Conservation (phyloP, 768 basidiomycete genomes). For the Trametes cingulata region DNA sequence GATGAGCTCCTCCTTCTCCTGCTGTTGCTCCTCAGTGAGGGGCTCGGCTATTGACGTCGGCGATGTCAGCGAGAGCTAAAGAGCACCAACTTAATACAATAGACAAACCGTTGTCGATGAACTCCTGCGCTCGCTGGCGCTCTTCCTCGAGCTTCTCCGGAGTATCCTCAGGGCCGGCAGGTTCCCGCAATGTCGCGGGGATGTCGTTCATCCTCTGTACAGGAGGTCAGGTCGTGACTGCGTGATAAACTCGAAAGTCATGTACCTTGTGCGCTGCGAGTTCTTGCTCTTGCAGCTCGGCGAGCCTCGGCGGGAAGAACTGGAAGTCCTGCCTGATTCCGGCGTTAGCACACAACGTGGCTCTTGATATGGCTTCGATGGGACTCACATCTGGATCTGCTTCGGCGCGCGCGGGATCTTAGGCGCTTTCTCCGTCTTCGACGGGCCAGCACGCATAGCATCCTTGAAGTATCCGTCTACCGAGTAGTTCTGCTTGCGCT, state of each 20-base stretch:
- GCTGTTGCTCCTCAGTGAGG: conserved; percentile 84
- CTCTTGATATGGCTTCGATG: background rate
- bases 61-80: background rate
- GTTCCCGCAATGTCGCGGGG: conserved; percentile 60
- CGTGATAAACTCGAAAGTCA: background rate
- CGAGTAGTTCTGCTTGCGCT: conserved; percentile 91
- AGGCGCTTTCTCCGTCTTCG: conserved; percentile 78
- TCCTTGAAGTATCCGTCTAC: conserved; percentile 97
- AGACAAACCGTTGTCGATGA: conserved; percentile 77
- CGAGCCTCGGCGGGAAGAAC: conserved; percentile 84
- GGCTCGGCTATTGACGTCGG: conserved; percentile 64
- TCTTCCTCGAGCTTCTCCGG: conserved; percentile 86
- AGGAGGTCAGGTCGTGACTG: background rate
- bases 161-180: conserved; percentile 70
- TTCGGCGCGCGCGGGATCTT: conserved; percentile 87
- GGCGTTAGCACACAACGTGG: background rate
- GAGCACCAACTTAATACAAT: background rate
- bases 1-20: conserved; percentile 76
- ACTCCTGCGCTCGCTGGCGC: conserved; percentile 73
- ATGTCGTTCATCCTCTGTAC: conserved; percentile 67
- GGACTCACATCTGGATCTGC: conserved; percentile 73
- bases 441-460: conserved; percentile 75
- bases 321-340: conserved; percentile 86
- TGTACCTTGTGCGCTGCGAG: conserved; percentile 74
- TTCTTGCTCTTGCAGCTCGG: conserved; percentile 85